Evolutionary conservation across 768 basidiomycete genomes (phyloP).

Genomic region (Aureoboletus auriporus): DNA sequence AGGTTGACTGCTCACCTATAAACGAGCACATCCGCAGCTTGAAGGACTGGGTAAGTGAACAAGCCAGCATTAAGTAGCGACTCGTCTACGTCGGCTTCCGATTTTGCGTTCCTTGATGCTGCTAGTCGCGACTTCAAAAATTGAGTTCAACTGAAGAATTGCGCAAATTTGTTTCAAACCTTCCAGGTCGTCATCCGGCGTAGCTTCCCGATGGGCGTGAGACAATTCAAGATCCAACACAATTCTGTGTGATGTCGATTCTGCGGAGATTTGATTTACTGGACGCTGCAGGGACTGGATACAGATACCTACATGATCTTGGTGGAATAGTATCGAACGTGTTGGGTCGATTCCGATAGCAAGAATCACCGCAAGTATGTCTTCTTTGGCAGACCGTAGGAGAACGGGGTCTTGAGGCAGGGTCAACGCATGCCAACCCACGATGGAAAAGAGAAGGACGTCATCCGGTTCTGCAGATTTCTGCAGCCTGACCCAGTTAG

Average conservation of each 20-base stretch:
- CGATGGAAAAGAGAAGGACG: constrained; percentile 77
- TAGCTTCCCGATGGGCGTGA: constrained; percentile 78
- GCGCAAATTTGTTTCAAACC: constrained; percentile 28
- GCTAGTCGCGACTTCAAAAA: constrained; percentile 64
- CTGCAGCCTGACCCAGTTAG: constrained; percentile 86
- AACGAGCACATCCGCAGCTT: constrained; percentile 87
- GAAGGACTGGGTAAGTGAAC: constrained; percentile 89
- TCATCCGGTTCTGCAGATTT: constrained; percentile 53
- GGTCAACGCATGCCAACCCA: constrained; percentile 93
- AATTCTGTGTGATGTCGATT: constrained; percentile 82
- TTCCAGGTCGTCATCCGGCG: constrained; percentile 98
- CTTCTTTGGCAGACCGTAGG: constrained; percentile 58
- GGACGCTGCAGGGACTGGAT: neutral
- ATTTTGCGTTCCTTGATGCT: constrained; percentile 65
- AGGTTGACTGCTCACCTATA: constrained; percentile 56
- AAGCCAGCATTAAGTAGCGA: constrained; percentile 78
- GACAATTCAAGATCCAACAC: constrained; percentile 85
- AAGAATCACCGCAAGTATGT: constrained; percentile 79
- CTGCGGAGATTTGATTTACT: constrained; percentile 34
- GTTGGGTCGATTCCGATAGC: constrained; percentile 83
- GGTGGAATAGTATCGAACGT: constrained; percentile 74
- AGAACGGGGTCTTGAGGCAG: constrained; percentile 77
- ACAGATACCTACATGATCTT: constrained; percentile 69
- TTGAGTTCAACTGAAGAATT: neutral
- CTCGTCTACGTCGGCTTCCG: constrained; percentile 78